Conservation (phyloP, 352 stramenopile genomes). For the Globisporangium yorkense region DNA sequence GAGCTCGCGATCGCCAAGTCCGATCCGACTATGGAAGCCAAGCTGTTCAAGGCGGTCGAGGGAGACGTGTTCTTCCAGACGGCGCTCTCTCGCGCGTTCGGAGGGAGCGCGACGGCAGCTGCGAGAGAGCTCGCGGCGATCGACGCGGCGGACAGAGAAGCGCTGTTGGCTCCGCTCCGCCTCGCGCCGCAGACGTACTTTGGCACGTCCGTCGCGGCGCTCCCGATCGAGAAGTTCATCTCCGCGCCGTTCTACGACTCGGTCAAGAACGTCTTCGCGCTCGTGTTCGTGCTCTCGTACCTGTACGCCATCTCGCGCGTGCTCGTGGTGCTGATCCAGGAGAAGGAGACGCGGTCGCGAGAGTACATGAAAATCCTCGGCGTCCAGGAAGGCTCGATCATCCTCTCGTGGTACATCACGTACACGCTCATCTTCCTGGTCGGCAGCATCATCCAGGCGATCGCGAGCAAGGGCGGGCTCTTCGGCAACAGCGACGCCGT, state of each 20-base stretch:
- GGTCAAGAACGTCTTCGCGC: slow-evolving; percentile 53
- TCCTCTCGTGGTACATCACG: slow-evolving; percentile 76
- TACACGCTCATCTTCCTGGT: slow-evolving; percentile 79
- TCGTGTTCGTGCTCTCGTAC: slow-evolving; percentile 87
- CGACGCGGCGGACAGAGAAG: slow-evolving; percentile 18
- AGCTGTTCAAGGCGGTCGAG: slow-evolving; percentile 17
- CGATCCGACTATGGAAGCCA: slow-evolving; percentile 10
- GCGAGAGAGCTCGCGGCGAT: slow-evolving; percentile 15
- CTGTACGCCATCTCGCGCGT: slow-evolving; percentile 66
- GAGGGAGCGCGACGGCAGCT: background rate
- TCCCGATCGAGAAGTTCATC: slow-evolving; percentile 41
- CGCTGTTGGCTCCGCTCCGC: slow-evolving; percentile 31
- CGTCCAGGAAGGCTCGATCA: slow-evolving; percentile 47
- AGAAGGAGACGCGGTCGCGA: slow-evolving; percentile 62
- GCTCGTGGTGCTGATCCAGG: slow-evolving; percentile 76
- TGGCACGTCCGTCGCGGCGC: slow-evolving; percentile 23
- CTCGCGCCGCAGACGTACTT: slow-evolving; percentile 43
- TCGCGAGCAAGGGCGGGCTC: slow-evolving; percentile 42
- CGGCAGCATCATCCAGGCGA: slow-evolving; percentile 50
- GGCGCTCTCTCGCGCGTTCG: slow-evolving; percentile 12
- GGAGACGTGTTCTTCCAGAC: slow-evolving; percentile 32
- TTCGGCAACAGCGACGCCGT: slow-evolving; percentile 41
- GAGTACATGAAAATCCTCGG: slow-evolving; percentile 75
- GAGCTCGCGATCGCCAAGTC: slow-evolving; percentile 24
- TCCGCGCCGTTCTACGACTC: slow-evolving; percentile 62